A percentile compares a stretch with the other conserved stretches of the same genome.
These are phyloP conservation scores for Pythium oligandrum DNA, from an alignment of 352 stramenopile genomes.

Conservation along the genomic window DNA sequence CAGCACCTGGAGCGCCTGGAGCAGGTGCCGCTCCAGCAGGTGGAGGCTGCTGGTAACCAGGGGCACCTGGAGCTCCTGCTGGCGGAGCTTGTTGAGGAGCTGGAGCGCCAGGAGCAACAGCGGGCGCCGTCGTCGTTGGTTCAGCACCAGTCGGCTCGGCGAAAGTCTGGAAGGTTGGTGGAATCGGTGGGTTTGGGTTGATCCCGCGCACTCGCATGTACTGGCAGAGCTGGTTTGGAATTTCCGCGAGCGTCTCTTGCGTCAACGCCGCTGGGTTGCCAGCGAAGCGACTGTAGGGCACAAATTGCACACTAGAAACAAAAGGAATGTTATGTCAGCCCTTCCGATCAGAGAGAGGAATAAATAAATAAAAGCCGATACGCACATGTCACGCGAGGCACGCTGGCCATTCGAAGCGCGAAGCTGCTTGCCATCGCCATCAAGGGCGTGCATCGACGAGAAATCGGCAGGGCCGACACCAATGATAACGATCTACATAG, in stretches of 20 bases:
- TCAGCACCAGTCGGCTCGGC: slow-evolving; percentile 23
- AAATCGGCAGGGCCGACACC: slow-evolving; percentile 72
- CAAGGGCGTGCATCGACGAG: slow-evolving; percentile 54
- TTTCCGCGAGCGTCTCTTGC: slow-evolving; percentile 58
- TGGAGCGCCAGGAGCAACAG: slow-evolving; percentile 1
- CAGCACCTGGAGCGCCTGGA: slow-evolving; percentile 11
- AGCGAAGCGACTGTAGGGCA: slow-evolving; percentile 51
- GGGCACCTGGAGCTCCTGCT: not conserved
- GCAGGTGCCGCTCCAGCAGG: slow-evolving; percentile 13
- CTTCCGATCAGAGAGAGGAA: too few species aligned
- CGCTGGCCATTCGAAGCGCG: slow-evolving; percentile 27
- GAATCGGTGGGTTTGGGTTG: slow-evolving; percentile 37
- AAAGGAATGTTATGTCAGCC: slow-evolving; percentile 2
- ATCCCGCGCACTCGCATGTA: slow-evolving; percentile 72
- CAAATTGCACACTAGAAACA: slow-evolving; percentile 49
- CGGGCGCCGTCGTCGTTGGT: not conserved
- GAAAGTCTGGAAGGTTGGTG: slow-evolving; percentile 45
- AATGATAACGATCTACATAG: slow-evolving; percentile 63
- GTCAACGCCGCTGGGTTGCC: slow-evolving; percentile 37
- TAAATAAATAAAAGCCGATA: not conserved
- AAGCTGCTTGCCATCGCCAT: slow-evolving; percentile 55
- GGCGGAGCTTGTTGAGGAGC: not conserved
- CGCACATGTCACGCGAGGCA: slow-evolving; percentile 58
- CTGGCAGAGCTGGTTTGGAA: slow-evolving; percentile 67
- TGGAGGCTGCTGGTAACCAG: not conserved